Evolutionary conservation across 768 basidiomycete genomes (phyloP), one percentile per base, ranked within the genome.

Genomic region (Suillus subaureus): DNA sequence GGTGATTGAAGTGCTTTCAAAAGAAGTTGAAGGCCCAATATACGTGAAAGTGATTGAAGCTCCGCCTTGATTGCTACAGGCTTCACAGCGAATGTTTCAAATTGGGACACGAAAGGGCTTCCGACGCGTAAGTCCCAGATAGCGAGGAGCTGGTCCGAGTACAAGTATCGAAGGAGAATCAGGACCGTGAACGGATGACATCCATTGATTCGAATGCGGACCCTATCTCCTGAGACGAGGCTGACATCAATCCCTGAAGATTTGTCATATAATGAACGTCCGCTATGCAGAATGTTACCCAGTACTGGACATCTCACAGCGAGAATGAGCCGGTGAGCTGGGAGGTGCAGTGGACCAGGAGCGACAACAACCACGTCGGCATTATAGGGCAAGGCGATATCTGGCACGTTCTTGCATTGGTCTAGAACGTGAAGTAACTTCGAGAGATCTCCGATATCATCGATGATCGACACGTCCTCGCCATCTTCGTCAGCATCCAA

Each of bases 161-260:
- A 98, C n/a, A 98, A 76, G 71, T 95, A 98, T 28, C 88, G 84
- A 23, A 97, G 75, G 23, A 98, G 79, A 26, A 97, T 82, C 18
- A 97, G 84, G 18, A 90, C 76, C 0, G 93, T 79, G 8, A 96
- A 78, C 0, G 90, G 82, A 54, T 88, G 85, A 66, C 86, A 87
- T 2, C 87, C 87, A 0, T 79, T 72, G 52, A 97, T 70, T 21
- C 73, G 73, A 2, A 91, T 74, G 13, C 72, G 70, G 40, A 49
- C 61, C 40, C 43, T 45, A 42, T 13, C 37, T 49, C 23, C 57
- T 12, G 57, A 26, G 26, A 40, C 11, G 16, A 77, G 65, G 2
- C 69, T 73, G 15, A 85, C 65, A 15, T 75, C 71, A 51, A 83
- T 66, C 47, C 72, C 69, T 11, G 77, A 71, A 1, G 67, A 65